Percentiles rank a stretch among this genome's conserved stretches.
Evolutionary conservation across 192 early-diverging fungal genomes (phyloP).

Genomic region (Lunasporangiospora selenospora): DNA sequence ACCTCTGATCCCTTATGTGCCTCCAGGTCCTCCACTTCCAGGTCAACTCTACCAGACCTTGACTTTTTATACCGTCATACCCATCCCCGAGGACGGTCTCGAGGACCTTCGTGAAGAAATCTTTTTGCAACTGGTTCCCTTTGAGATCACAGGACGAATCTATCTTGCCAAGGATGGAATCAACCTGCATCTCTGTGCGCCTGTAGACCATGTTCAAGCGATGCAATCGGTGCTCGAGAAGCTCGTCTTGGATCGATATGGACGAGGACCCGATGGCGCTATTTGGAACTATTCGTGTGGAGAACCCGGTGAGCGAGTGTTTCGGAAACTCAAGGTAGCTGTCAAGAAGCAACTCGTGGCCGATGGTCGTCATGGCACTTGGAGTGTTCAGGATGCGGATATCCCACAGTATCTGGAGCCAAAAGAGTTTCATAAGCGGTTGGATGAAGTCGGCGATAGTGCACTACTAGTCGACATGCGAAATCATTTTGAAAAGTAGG

Average conservation of each 20-base stretch:
- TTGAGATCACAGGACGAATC: slow-evolving; percentile 72
- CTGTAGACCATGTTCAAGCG: slow-evolving; percentile 49
- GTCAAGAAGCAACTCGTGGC: slow-evolving; percentile 59
- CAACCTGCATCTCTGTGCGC: slow-evolving; percentile 77
- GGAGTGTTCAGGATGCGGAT: slow-evolving; percentile 27
- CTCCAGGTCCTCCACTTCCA: slow-evolving; percentile 7
- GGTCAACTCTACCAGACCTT: slow-evolving; percentile 46
- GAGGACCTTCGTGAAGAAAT: slow-evolving; percentile 42
- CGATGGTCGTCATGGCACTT: slow-evolving; percentile 7
- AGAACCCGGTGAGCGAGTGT: slow-evolving; percentile 55
- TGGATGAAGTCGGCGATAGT: slow-evolving; percentile 54
- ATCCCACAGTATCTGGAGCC: slow-evolving; percentile 71
- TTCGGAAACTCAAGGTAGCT: slow-evolving; percentile 70
- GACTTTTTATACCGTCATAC: slow-evolving; percentile 59
- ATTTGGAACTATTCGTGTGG: slow-evolving; percentile 67
- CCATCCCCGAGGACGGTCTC: slow-evolving; percentile 31
- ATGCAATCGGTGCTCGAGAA: slow-evolving; percentile 17
- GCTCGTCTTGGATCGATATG: slow-evolving; percentile 33
- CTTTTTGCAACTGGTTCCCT: slow-evolving; percentile 43
- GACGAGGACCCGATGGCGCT: slow-evolving; percentile 24
- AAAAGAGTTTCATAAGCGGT: slow-evolving; percentile 63
- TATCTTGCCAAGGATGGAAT: slow-evolving; percentile 79
- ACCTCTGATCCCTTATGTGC: slow-evolving; percentile 15
- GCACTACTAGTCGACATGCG: slow-evolving; percentile 77
- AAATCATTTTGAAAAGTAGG: slow-evolving; percentile 77